These are phyloP conservation scores for Cruciata laevipes DNA, from an alignment of 257 asterid species.

Conservation along the genomic window DNA sequence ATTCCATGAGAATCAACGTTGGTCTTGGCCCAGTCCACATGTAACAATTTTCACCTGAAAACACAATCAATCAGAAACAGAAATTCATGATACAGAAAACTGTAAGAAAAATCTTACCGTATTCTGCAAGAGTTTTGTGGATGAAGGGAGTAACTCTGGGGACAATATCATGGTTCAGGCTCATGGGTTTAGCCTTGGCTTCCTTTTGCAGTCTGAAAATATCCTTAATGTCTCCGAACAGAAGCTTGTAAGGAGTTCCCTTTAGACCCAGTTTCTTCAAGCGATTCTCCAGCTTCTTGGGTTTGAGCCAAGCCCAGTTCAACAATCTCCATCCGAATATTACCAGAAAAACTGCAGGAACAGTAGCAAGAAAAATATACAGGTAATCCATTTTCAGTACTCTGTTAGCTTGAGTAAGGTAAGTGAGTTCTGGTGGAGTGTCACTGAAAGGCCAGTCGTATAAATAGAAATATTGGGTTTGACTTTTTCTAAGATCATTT, in stretches of 20 bases:
- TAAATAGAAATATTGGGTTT: too few relatives aligned
- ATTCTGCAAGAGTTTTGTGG: background rate
- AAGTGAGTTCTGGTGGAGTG: too few relatives aligned
- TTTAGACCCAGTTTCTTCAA: background rate
- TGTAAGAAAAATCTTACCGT: background rate
- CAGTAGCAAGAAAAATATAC: background rate
- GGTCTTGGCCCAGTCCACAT: slow-evolving; percentile 29
- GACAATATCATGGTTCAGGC: slow-evolving; percentile 4
- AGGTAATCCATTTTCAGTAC: background rate
- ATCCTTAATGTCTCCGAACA: slow-evolving; percentile 3
- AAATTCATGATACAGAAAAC: background rate
- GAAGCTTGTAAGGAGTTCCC: background rate
- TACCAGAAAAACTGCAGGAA: background rate
- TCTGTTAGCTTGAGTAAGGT: too few relatives aligned
- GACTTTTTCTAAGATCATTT: too few relatives aligned
- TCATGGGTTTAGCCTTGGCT: slow-evolving; percentile 4
- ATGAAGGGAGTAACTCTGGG: slow-evolving; percentile 4
- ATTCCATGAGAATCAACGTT: slow-evolving; percentile 19
- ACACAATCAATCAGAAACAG: background rate
- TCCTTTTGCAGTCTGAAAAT: background rate
- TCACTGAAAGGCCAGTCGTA: too few relatives aligned
- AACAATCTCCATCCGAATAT: background rate
- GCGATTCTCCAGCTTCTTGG: background rate
- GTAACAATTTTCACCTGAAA: slow-evolving; percentile 20
- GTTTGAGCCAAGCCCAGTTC: background rate